Evolutionary conservation across 176 grass and related monocot species (phyloP).

Genomic region (Rhynchospora tenuis): DNA sequence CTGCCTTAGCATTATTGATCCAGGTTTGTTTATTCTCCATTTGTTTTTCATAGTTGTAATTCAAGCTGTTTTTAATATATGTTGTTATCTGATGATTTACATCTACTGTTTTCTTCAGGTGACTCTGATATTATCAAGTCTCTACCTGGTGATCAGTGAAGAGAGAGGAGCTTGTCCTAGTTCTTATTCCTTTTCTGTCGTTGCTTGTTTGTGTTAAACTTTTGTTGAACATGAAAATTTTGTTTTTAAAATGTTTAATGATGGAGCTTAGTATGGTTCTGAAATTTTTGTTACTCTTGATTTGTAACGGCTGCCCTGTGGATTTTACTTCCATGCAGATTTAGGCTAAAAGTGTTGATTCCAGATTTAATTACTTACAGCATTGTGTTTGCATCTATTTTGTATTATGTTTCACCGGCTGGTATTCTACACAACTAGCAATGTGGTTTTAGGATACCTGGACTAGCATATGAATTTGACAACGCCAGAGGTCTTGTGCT

Average conservation of each 20-base stretch:
- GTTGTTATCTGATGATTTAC: not conserved
- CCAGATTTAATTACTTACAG: not conserved
- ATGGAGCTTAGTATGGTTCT: not conserved
- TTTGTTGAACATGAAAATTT: constrained; percentile 19
- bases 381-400: not conserved
- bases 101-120: constrained; percentile 33
- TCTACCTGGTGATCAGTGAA: constrained; percentile 60
- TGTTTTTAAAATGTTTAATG: constrained; percentile 29
- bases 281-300: not conserved
- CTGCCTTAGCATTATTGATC: constrained; percentile 92
- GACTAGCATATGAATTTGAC: not conserved
- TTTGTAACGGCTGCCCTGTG: not conserved
- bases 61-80: not conserved
- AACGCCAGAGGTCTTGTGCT: too few species aligned
- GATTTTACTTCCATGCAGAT: not conserved
- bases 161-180: not conserved
- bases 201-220: constrained; percentile 5
- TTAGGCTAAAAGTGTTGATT: not conserved
- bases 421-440: not conserved
- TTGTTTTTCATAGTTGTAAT: not conserved
- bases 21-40: constrained; percentile 33
- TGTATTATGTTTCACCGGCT: not conserved
- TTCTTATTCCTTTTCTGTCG: constrained; percentile 19
- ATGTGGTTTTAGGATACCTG: not conserved
- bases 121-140: constrained; percentile 93